phyloP scores from a whole-genome alignment of 2,329 filamentous ascomycete species.

The Trichophyton simii region DNA sequence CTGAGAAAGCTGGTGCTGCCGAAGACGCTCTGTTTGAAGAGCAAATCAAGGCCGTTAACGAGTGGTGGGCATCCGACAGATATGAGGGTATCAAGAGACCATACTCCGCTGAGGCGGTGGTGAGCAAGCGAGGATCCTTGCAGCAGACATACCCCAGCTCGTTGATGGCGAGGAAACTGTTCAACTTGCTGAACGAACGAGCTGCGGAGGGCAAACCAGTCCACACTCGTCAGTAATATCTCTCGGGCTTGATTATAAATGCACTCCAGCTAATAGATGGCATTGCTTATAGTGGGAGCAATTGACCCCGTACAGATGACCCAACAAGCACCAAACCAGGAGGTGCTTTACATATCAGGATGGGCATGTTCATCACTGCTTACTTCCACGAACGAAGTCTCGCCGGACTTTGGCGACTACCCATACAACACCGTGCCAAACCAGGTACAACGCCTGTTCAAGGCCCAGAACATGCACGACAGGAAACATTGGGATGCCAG shows the following conservation, averaged over 20 bases:
- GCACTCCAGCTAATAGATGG: neutral
- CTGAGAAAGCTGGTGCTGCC: conserved; percentile 61
- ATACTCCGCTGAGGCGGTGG: conserved; percentile 81
- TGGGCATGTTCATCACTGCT: conserved; percentile 95
- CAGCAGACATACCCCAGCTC: conserved; percentile 84
- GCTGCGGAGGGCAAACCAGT: conserved; percentile 71
- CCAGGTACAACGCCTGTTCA: conserved; percentile 89
- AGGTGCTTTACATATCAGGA: conserved; percentile 89
- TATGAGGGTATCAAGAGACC: conserved; percentile 84
- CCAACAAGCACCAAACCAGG: conserved; percentile 89
- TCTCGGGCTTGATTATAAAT: neutral
- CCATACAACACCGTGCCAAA: conserved; percentile 98
- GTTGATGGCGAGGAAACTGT: conserved; percentile 88
- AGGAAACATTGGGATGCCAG: conserved; percentile 85
- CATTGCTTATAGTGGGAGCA: conserved; percentile 58
- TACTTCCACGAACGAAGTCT: conserved; percentile 92
- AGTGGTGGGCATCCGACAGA: conserved; percentile 80
- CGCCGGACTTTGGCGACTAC: conserved; percentile 95
- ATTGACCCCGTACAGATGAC: conserved; percentile 99
- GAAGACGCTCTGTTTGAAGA: conserved; percentile 78
- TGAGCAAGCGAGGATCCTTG: conserved; percentile 80
- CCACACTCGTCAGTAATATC: conserved; percentile 62
- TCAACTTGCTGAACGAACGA: conserved; percentile 71
- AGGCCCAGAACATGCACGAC: conserved; percentile 94
- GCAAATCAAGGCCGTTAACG: conserved; percentile 71